Evolutionary conservation across 2,329 filamentous ascomycete genomes (phyloP), one percentile per base, ranked within the genome.

Genomic region (Alternaria tenuissima): DNA sequence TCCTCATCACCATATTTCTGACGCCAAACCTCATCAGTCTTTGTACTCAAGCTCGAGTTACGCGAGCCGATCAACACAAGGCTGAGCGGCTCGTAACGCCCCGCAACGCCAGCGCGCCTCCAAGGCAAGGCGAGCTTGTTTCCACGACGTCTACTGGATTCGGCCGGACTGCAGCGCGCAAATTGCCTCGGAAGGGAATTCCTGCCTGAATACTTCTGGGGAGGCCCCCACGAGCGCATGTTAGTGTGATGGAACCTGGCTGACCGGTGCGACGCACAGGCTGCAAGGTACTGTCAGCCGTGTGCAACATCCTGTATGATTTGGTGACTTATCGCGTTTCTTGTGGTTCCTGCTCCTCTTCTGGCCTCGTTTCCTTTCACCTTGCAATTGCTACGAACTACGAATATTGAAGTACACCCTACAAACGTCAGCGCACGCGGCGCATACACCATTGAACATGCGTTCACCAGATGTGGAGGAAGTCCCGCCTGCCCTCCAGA

Each of bases 401-500:
- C 47, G 38, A 43, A 48, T 42, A 34, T 36, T 34, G 30, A 53
- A 43, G 36, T 36, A n/a, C 32, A 53, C 18, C 11, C 14, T 18
- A 44, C 46, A 46, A 55, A 34, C 32, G 38, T 28, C 4, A 46
- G 26, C 38, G 41, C 28, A 53, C 24, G 32, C 48, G 26, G 38
- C 48, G 38, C 59, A 44, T 53, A 36, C 34, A 11, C 41, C 6
- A 52, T 36, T 18, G 34, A 18, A 24, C 36, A 52, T 28, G 18
- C 16, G 38, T 24, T 41, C 34, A 18, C 42, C 62, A 59, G 55
- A 26, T 41, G 77, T 79, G 73, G 70, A 70, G 28, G 63, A 57
- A 42, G 65, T 76, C 7, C 76, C 76, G 4, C 68, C 66, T 49
- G 67, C 70, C 38, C 72, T 78, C 51, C 71, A 71, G 20, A 65